phyloP scores from a whole-genome alignment of 257 asterid species.

The Gentiana dahurica region DNA sequence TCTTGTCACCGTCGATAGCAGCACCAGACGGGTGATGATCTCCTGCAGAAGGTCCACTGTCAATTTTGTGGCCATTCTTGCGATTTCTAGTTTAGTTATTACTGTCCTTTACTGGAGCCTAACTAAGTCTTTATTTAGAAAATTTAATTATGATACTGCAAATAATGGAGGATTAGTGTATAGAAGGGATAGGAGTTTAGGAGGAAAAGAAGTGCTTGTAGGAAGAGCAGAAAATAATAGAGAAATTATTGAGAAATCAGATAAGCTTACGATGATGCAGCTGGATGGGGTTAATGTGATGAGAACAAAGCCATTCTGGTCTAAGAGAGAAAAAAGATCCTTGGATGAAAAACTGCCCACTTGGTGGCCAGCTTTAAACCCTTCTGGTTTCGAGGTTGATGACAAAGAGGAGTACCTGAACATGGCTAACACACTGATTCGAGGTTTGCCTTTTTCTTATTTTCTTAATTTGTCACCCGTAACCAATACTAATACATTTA shows the following conservation, averaged over 20 bases:
- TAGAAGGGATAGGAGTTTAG: constrained; percentile 86
- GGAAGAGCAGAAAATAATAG: constrained; percentile 34
- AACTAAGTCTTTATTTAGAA: constrained; percentile 17
- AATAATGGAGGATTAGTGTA: constrained; percentile 37
- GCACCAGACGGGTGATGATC: constrained; percentile 32
- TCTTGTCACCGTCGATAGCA: constrained; percentile 31
- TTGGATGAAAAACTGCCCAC: constrained; percentile 46
- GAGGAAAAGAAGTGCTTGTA: constrained; percentile 80
- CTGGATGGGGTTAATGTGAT: constrained; percentile 9
- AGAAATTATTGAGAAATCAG: constrained; percentile 1
- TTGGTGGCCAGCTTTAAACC: constrained; percentile 72
- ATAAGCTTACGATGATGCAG: constrained; percentile 7
- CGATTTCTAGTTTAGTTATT: constrained; percentile 37
- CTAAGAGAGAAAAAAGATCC: constrained; percentile 24
- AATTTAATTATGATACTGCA: background rate
- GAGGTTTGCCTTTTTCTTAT: constrained; percentile 36
- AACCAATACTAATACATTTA: too few species aligned
- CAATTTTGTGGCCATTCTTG: constrained; percentile 30
- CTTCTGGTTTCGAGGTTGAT: constrained; percentile 14
- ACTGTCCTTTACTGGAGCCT: constrained; percentile 31
- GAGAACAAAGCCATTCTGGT: constrained; percentile 16
- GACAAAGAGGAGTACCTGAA: constrained; percentile 55
- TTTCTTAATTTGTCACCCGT: background rate
- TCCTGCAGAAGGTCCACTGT: constrained; percentile 79
- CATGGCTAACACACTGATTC: constrained; percentile 50